phyloP scores from a whole-genome alignment of 148 eudicot genomes.

The Pharnaceum exiguum region DNA sequence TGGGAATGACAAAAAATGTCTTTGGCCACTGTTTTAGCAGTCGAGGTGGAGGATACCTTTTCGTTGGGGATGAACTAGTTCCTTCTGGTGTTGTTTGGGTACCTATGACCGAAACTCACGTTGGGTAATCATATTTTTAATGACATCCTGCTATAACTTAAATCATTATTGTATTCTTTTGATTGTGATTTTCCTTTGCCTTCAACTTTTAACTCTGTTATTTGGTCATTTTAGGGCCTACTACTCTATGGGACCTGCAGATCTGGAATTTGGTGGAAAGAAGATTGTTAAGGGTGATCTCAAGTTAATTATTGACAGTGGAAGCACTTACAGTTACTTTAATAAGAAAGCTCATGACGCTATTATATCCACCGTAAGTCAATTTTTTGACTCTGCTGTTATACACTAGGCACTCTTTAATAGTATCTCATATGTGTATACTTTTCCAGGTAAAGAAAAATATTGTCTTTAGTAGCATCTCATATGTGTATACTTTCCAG shows the following conservation, averaged over 20 bases:
- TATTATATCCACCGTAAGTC: slow-evolving; percentile 51
- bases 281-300: slow-evolving; percentile 47
- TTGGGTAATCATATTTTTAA: slow-evolving; percentile 39
- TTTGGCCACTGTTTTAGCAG: slow-evolving; percentile 79
- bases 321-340: slow-evolving; percentile 86
- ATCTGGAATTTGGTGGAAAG: slow-evolving; percentile 47
- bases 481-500: too few species aligned
- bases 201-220: not conserved
- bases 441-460: too few species aligned
- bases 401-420: too few species aligned
- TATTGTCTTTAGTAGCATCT: too few species aligned
- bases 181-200: too few species aligned
- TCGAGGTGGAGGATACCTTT: slow-evolving; percentile 81
- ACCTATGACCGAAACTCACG: slow-evolving; percentile 38
- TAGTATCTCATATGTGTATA: too few species aligned
- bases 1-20: slow-evolving; percentile 52
- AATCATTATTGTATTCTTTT: not conserved
- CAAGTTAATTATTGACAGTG: slow-evolving; percentile 70
- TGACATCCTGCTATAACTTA: not conserved
- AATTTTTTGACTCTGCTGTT: not conserved
- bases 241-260: slow-evolving; percentile 65
- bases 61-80: slow-evolving; percentile 69
- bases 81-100: slow-evolving; percentile 66
- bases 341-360: slow-evolving; percentile 48
- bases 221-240: slow-evolving; percentile 37